Conservation (phyloP, 2,329 filamentous ascomycete genomes). For the Scolecobasidium constrictum region DNA sequence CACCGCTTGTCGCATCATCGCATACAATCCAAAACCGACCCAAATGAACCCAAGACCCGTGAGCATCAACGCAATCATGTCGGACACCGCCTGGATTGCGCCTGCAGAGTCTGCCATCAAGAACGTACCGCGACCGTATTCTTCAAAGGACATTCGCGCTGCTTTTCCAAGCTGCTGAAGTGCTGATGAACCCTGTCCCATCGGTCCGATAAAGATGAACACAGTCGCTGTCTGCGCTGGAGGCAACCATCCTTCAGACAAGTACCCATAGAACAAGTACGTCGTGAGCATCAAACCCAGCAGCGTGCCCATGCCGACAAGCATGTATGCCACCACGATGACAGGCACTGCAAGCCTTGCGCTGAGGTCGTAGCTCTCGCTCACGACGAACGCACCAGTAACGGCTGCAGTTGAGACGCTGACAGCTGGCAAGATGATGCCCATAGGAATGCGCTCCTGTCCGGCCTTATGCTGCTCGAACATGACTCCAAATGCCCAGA, state of each 20-base stretch:
- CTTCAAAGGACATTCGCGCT: slow-evolving; percentile 11
- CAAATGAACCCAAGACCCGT: slow-evolving; percentile 13
- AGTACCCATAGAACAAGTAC: slow-evolving; percentile 1
- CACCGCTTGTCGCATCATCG: slow-evolving; percentile 9
- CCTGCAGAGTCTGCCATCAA: slow-evolving; percentile 8
- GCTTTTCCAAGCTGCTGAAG: slow-evolving; percentile 12
- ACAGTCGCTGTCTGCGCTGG: background rate
- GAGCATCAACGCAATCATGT: slow-evolving; percentile 11
- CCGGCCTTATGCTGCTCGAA: slow-evolving; percentile 1
- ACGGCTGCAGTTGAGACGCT: slow-evolving; percentile 1
- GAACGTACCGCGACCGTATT: slow-evolving; percentile 14
- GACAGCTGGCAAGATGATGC: slow-evolving; percentile 7
- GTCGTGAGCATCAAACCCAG: background rate
- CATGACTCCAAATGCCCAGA: background rate
- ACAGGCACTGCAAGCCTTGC: slow-evolving; percentile 13
- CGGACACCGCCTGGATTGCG: slow-evolving; percentile 6
- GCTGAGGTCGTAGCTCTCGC: background rate
- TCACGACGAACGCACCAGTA: slow-evolving; percentile 1
- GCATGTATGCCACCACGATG: slow-evolving; percentile 13
- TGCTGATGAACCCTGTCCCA: slow-evolving; percentile 13
- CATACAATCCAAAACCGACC: slow-evolving; percentile 10
- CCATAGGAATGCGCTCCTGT: background rate
- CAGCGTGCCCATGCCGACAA: slow-evolving; percentile 11
- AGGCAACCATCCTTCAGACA: background rate
- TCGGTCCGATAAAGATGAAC: slow-evolving; percentile 11